A percentile compares a stretch with the other conserved stretches of the same genome.
phyloP scores from a whole-genome alignment of 2,329 filamentous ascomycete species.

The Calonectria fujianensis region DNA sequence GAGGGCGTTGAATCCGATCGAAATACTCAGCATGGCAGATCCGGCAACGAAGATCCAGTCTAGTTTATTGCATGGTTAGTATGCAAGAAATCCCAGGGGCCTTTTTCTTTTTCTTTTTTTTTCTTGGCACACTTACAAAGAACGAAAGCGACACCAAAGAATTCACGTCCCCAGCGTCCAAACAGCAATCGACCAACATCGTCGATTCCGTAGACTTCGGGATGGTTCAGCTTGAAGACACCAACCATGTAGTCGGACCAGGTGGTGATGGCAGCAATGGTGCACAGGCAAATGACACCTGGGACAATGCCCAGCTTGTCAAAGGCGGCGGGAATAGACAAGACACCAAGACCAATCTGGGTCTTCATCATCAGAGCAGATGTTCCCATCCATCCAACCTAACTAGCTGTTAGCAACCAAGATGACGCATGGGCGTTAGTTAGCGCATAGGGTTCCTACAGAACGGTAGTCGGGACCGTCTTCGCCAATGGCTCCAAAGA shows the following conservation, averaged over 20 bases:
- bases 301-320: conserved; percentile 67
- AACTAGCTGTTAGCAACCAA: background rate
- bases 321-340: conserved; percentile 67
- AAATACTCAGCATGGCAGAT: conserved; percentile 36
- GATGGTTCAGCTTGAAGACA: conserved; percentile 70
- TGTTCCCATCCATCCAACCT: conserved; percentile 65
- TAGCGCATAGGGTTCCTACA: background rate
- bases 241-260: conserved; percentile 70
- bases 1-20: conserved; percentile 32
- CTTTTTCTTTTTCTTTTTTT: background rate
- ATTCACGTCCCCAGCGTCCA: conserved; percentile 65
- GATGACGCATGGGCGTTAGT: background rate
- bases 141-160: conserved; percentile 60
- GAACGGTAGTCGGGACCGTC: conserved; percentile 30
- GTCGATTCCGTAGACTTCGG: conserved; percentile 71
- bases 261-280: conserved; percentile 65
- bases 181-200: conserved; percentile 69
- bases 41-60: conserved; percentile 34
- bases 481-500: conserved; percentile 23
- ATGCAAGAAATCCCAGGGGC: background rate
- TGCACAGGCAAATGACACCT: conserved; percentile 64
- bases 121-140: conserved; percentile 54
- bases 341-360: conserved; percentile 65
- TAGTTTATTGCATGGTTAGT: background rate
- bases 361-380: conserved; percentile 67